These are phyloP conservation scores for Bacidia rubella DNA, from an alignment of 495 filamentous ascomycete genomes.

Conservation along the genomic window DNA sequence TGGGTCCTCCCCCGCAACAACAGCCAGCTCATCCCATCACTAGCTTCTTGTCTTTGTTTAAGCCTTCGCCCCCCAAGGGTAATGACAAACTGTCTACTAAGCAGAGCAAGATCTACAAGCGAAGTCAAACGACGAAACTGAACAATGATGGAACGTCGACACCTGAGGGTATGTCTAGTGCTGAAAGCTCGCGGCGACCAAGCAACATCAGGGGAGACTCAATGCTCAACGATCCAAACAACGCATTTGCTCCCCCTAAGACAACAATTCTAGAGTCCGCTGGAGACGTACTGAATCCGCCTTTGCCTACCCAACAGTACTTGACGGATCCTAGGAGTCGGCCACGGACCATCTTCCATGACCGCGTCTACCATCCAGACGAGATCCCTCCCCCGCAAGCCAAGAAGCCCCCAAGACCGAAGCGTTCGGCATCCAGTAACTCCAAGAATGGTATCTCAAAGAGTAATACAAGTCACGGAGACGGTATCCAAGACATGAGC, in stretches of 20 bases:
- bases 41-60: slow-evolving; percentile 52
- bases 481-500: slow-evolving; percentile 19
- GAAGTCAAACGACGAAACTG: slow-evolving; percentile 54
- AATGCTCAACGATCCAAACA: slow-evolving; percentile 29
- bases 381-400: slow-evolving; percentile 79
- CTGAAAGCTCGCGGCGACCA: slow-evolving; percentile 8
- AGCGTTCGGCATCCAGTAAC: slow-evolving; percentile 29
- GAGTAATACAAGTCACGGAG: slow-evolving; percentile 14
- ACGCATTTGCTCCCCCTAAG: slow-evolving; percentile 58
- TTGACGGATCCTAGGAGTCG: slow-evolving; percentile 69
- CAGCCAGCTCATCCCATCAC: slow-evolving; percentile 35
- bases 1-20: slow-evolving; percentile 17
- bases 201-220: slow-evolving; percentile 31
- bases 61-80: slow-evolving; percentile 27
- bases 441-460: slow-evolving; percentile 5
- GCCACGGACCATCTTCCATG: slow-evolving; percentile 91
- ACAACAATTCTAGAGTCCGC: slow-evolving; percentile 93
- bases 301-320: slow-evolving; percentile 65
- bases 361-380: slow-evolving; percentile 82
- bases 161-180: slow-evolving; percentile 11
- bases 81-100: slow-evolving; percentile 25
- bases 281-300: slow-evolving; percentile 81
- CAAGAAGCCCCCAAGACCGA: slow-evolving; percentile 38
- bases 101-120: slow-evolving; percentile 58
- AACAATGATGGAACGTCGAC: slow-evolving; percentile 31